A percentile compares a stretch with the other conserved stretches of the same genome.
These are phyloP conservation scores for Leishmania tarentolae DNA, from an alignment of 208 protist genomes.

Conservation along the genomic window DNA sequence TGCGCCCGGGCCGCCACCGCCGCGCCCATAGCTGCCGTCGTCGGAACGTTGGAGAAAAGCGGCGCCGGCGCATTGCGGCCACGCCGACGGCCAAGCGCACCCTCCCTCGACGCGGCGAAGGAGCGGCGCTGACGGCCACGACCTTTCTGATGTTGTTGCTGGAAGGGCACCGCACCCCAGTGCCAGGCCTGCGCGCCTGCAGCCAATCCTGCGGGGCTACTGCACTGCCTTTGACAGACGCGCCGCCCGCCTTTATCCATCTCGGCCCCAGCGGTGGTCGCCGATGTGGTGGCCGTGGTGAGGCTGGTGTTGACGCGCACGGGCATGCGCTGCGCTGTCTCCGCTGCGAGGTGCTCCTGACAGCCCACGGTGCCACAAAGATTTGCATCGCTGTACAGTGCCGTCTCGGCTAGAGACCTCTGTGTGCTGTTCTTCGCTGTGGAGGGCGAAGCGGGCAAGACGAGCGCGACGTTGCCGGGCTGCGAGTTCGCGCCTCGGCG, in stretches of 20 bases:
- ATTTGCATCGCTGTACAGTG: slow-evolving; percentile 9
- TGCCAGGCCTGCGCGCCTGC: slow-evolving; percentile 30
- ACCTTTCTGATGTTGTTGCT: slow-evolving; percentile 8
- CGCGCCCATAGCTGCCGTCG: slow-evolving; percentile 7
- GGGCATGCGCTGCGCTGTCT: slow-evolving; percentile 12
- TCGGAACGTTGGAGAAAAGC: slow-evolving; percentile 10
- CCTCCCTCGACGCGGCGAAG: background rate
- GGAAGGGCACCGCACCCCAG: slow-evolving; percentile 11
- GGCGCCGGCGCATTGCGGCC: slow-evolving; percentile 5
- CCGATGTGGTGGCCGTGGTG: background rate
- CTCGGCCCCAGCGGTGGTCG: background rate
- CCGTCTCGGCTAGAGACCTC: slow-evolving; percentile 2
- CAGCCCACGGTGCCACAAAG: slow-evolving; percentile 6
- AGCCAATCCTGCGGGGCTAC: slow-evolving; percentile 11
- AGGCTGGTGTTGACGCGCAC: slow-evolving; percentile 11
- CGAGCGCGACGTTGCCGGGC: background rate
- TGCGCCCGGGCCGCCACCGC: slow-evolving; percentile 4
- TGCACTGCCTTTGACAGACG: slow-evolving; percentile 6
- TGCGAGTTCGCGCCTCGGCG: background rate
- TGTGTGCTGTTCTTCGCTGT: slow-evolving; percentile 2
- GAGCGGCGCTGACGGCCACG: slow-evolving; percentile 3
- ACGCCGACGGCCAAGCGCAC: background rate
- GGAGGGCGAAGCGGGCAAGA: background rate
- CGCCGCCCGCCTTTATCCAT: background rate
- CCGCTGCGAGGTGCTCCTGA: slow-evolving; percentile 5